Percentiles rank a stretch among this genome's conserved stretches.
These are phyloP conservation scores for Talaromyces sp. DNA, from an alignment of 2,329 filamentous ascomycete genomes.

Conservation along the genomic window DNA sequence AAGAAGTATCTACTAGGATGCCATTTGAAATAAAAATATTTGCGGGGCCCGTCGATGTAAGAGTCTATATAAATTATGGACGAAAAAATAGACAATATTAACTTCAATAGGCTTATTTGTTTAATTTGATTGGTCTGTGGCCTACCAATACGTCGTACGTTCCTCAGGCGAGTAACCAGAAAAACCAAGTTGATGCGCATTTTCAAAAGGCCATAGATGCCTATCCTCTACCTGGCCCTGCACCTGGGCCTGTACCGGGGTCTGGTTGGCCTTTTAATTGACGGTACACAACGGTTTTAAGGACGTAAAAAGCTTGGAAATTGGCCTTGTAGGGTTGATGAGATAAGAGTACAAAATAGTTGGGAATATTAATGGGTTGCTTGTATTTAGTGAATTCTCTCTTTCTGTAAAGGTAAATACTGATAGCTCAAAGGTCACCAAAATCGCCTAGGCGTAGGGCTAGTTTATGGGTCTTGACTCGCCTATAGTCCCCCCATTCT, in stretches of 20 bases:
- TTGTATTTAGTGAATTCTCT: background rate
- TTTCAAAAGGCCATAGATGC: slow-evolving; percentile 12
- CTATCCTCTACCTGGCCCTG: background rate
- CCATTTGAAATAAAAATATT: slow-evolving; percentile 8
- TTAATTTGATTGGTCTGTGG: slow-evolving; percentile 13
- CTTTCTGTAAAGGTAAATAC: too few relatives aligned
- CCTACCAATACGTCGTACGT: slow-evolving; percentile 10
- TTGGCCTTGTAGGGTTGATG: background rate
- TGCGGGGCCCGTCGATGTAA: slow-evolving; percentile 8
- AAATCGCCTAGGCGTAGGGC: too few relatives aligned
- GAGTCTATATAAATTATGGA: background rate
- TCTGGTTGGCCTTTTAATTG: background rate
- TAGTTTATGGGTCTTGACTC: too few relatives aligned
- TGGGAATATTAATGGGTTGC: background rate
- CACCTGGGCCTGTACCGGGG: background rate
- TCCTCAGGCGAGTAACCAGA: slow-evolving; percentile 12
- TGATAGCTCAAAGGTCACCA: too few relatives aligned
- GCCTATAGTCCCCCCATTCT: too few relatives aligned
- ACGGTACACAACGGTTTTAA: background rate
- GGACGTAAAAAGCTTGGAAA: background rate
- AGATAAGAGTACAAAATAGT: background rate
- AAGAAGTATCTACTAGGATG: background rate
- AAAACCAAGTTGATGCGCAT: slow-evolving; percentile 12
- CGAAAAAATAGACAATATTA: background rate
- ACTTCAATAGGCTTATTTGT: slow-evolving; percentile 11